Evolutionary conservation across 164 flowering plant genomes (phyloP), one percentile per base, ranked within the genome.

Genomic region (Cinnamomum micranthum): DNA sequence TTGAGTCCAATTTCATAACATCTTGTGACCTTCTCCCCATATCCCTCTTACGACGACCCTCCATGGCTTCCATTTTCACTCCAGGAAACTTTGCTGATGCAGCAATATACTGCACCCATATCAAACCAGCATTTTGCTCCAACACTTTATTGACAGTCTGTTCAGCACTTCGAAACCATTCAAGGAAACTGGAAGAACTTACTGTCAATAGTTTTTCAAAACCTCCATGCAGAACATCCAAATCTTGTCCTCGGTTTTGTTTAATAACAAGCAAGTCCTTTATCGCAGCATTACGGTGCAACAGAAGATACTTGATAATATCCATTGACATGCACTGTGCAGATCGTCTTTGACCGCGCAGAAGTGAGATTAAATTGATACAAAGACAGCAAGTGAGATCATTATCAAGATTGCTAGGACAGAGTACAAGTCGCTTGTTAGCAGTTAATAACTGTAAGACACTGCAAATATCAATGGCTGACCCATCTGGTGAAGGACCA

Each of bases 31-130:
- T 93, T 85, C 88, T 87, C 50, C 85, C 88, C 89, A 92, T 85
- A 82, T 92, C 99, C 76, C 85, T 90, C 78, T 84, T 89, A 47
- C 99, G 91, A 70, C 93, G 99, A 79, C 87, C 87, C 80, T 95
- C 98, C 91, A 92, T 84, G 64, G 90, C 95, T 79, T 93, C 94
- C 55, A 94, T 86, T 83, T 95, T 90, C 70, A 94, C 94, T 65
- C 91, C 93, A 71, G 97, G 98, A 83, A 95, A 95, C 80, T 95
- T 94, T 71, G 88, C 80, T 70, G 99, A 87, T 52, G 94, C 97
- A 65, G 94, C 84, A 83, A 95, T 93, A 76, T 85, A 89, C 80
- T 95, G 99, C 33, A 87, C 88, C 99, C 99, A 95, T 94, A 92
- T 90, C 68, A 95, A 87, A 59, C 88, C 89, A 76, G 97, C 97